Conservation (phyloP, 805 yeast genomes). For the Myxozyma udenii region DNA sequence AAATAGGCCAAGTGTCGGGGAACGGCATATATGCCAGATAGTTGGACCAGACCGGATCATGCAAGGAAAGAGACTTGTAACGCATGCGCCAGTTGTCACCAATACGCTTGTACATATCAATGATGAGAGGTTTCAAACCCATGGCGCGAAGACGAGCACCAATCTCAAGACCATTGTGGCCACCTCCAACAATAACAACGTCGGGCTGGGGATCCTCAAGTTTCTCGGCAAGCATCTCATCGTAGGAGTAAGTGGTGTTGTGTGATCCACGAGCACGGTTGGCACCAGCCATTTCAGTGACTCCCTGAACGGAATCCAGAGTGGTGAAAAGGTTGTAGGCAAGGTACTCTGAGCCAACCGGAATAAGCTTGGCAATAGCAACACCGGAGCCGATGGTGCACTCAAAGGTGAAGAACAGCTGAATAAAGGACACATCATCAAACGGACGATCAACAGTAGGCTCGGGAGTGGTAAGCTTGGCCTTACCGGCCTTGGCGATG, state of each 20-base stretch:
- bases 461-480: constrained; percentile 9
- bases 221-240: constrained; percentile 11
- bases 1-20: constrained; percentile 46
- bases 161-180: constrained; percentile 46
- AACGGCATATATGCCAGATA: constrained; percentile 44
- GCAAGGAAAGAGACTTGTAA: constrained; percentile 46
- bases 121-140: constrained; percentile 44
- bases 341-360: constrained; percentile 9
- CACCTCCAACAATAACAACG: constrained; percentile 50
- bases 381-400: constrained; percentile 19
- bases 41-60: constrained; percentile 48
- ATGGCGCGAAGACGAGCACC: constrained; percentile 46
- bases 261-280: constrained; percentile 23
- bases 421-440: constrained; percentile 15
- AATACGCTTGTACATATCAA: constrained; percentile 41
- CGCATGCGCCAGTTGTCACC: constrained; percentile 52
- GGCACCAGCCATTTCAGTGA: constrained; percentile 7
- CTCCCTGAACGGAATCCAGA: constrained; percentile 24
- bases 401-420: constrained; percentile 19
- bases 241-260: constrained; percentile 17
- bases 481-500: constrained; percentile 9
- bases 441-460: constrained; percentile 16
- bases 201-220: constrained; percentile 38
- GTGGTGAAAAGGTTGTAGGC: constrained; percentile 26
- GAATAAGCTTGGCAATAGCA: constrained; percentile 22